These are phyloP conservation scores for Penium margaritaceum DNA, from an alignment of 139 green algal genomes.

Conservation along the genomic window DNA sequence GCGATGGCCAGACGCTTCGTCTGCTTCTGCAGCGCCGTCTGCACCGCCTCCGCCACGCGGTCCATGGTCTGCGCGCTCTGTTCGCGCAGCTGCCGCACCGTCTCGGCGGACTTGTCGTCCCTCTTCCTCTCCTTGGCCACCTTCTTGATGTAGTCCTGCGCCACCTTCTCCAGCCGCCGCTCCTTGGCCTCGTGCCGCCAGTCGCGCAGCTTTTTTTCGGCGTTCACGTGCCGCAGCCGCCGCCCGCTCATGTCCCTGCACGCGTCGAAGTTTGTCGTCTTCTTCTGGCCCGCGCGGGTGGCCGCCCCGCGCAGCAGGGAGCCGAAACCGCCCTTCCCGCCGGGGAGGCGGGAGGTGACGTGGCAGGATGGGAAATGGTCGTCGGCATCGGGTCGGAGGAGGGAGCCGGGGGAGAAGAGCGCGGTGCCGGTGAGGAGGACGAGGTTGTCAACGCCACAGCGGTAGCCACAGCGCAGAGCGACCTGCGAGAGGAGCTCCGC, in stretches of 20 bases:
- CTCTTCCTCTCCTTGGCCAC: constrained; percentile 52
- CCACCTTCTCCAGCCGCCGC: constrained; percentile 73
- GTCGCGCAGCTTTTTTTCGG: constrained; percentile 73
- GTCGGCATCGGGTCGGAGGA: constrained; percentile 23
- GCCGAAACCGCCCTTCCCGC: constrained; percentile 83
- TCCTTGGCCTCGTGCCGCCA: constrained; percentile 66
- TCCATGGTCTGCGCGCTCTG: constrained; percentile 22
- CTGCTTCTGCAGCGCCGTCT: background rate
- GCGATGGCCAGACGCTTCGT: background rate
- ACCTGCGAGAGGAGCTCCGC: no score
- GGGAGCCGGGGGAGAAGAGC: background rate
- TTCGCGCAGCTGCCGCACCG: constrained; percentile 8
- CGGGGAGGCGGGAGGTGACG: constrained; percentile 26
- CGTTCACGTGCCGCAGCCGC: constrained; percentile 62
- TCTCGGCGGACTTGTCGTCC: background rate
- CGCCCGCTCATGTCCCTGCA: constrained; percentile 81
- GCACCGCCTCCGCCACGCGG: constrained; percentile 15
- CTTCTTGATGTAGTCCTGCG: constrained; percentile 67
- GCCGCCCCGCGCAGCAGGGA: constrained; percentile 75
- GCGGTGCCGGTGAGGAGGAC: constrained; percentile 5
- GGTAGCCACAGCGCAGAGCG: no score
- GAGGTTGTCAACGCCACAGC: no score
- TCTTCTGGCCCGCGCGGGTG: constrained; percentile 66
- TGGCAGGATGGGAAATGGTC: constrained; percentile 44
- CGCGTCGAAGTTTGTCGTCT: constrained; percentile 83